Percentiles rank a stretch among this genome's conserved stretches.
Evolutionary conservation across 176 grass and related monocot species (phyloP).

Genomic region (Alopecurus myosuroides): DNA sequence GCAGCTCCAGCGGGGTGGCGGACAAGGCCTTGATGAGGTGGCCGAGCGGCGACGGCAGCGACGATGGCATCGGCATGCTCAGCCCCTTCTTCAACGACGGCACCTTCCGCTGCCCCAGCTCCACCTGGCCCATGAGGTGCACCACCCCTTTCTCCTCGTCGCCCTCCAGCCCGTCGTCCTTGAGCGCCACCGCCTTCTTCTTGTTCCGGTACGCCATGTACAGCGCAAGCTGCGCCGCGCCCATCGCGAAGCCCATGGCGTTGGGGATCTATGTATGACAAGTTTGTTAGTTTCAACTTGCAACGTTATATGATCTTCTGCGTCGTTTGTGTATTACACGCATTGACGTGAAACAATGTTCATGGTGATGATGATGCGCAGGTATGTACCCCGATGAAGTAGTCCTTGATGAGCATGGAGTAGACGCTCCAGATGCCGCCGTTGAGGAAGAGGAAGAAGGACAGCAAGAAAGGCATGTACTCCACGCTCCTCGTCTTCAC

Average conservation of each 20-base stretch:
- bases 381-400: conserved; percentile 47
- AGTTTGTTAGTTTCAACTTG: background rate
- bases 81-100: conserved; percentile 46
- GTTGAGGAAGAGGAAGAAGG: conserved; percentile 87
- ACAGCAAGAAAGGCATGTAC: conserved; percentile 84
- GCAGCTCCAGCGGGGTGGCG: conserved; percentile 58
- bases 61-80: conserved; percentile 43
- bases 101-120: conserved; percentile 35
- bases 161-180: background rate
- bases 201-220: conserved; percentile 54
- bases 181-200: background rate
- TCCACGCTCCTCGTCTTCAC: conserved; percentile 60
- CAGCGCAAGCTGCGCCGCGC: conserved; percentile 50
- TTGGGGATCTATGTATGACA: conserved; percentile 55
- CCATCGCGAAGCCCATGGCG: conserved; percentile 63
- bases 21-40: conserved; percentile 59
- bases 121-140: conserved; percentile 41
- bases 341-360: background rate
- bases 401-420: conserved; percentile 60
- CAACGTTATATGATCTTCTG: background rate
- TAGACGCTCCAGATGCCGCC: conserved; percentile 67
- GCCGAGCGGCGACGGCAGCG: conserved; percentile 12
- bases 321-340: background rate
- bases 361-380: background rate
- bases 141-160: conserved; percentile 62